Percentiles rank a stretch among this genome's conserved stretches.
Evolutionary conservation across 2,329 filamentous ascomycete species (phyloP).

Genomic region (Colletotrichum higginsianum): DNA sequence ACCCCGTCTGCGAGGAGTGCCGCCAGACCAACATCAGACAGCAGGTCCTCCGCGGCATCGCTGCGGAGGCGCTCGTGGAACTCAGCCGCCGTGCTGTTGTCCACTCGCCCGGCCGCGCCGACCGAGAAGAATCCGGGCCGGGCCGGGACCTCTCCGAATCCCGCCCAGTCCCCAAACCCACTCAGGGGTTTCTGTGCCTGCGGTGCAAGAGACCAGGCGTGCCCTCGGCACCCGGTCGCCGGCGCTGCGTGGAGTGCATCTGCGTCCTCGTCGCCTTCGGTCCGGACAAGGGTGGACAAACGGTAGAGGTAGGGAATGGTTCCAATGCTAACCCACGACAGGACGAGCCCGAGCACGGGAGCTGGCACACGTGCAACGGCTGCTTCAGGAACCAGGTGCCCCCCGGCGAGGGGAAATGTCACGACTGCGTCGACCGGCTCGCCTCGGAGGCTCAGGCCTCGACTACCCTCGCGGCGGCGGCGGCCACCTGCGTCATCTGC

Average conservation of each 20-base stretch:
- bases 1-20: slow-evolving; percentile 18
- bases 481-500: slow-evolving; percentile 20
- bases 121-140: neutral
- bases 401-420: neutral
- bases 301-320: neutral
- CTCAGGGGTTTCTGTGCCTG: neutral
- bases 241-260: slow-evolving; percentile 20
- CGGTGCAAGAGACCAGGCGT: neutral
- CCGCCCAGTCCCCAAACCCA: neutral
- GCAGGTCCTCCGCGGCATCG: neutral
- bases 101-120: neutral
- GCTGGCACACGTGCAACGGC: neutral
- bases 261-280: slow-evolving; percentile 14
- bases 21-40: slow-evolving; percentile 12
- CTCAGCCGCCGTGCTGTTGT: neutral
- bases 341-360: neutral
- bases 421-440: neutral
- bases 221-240: slow-evolving; percentile 8
- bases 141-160: neutral
- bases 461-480: too few species aligned
- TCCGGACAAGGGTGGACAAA: neutral
- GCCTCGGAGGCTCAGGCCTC: neutral
- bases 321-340: neutral
- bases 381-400: neutral
- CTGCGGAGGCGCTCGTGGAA: neutral